Percentiles rank a stretch among this genome's conserved stretches.
Evolutionary conservation across 2,329 filamentous ascomycete species (phyloP).

Genomic region (Alternaria rosae): DNA sequence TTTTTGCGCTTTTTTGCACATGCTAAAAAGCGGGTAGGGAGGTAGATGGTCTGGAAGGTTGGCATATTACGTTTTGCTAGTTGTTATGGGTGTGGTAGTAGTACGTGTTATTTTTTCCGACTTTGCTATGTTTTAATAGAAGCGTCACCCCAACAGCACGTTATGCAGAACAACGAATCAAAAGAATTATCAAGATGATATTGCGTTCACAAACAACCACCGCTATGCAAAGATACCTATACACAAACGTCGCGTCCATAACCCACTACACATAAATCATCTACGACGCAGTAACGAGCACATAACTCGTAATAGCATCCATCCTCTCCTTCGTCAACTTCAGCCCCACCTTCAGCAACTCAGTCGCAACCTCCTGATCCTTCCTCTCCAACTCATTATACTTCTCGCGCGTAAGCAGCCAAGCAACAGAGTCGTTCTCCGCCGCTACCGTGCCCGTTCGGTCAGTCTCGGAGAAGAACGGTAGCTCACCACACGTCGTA

Average conservation of each 20-base stretch:
- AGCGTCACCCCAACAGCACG: too few species aligned
- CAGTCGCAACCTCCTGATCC: conserved; percentile 79
- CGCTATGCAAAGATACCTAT: background rate
- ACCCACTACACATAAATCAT: background rate
- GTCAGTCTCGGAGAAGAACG: conserved; percentile 91
- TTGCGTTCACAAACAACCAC: background rate
- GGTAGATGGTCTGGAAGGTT: too few species aligned
- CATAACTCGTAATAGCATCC: conserved; percentile 67
- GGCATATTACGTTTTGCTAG: too few species aligned
- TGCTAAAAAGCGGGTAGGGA: too few species aligned
- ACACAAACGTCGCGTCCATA: background rate
- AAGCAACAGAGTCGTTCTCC: conserved; percentile 81
- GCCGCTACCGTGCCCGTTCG: conserved; percentile 86
- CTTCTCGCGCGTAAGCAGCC: conserved; percentile 75
- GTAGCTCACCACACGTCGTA: conserved; percentile 93
- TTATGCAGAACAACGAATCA: too few species aligned
- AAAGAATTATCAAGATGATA: background rate
- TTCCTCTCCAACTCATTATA: conserved; percentile 77
- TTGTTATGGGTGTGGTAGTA: too few species aligned
- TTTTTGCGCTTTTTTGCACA: background rate
- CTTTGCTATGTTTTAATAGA: too few species aligned
- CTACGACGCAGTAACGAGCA: conserved; percentile 46
- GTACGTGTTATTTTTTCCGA: too few species aligned
- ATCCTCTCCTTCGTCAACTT: conserved; percentile 96
- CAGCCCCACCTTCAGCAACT: conserved; percentile 84